Evolutionary conservation across 2,329 filamentous ascomycete species (phyloP).

Genomic region (Ascochyta koolunga): DNA sequence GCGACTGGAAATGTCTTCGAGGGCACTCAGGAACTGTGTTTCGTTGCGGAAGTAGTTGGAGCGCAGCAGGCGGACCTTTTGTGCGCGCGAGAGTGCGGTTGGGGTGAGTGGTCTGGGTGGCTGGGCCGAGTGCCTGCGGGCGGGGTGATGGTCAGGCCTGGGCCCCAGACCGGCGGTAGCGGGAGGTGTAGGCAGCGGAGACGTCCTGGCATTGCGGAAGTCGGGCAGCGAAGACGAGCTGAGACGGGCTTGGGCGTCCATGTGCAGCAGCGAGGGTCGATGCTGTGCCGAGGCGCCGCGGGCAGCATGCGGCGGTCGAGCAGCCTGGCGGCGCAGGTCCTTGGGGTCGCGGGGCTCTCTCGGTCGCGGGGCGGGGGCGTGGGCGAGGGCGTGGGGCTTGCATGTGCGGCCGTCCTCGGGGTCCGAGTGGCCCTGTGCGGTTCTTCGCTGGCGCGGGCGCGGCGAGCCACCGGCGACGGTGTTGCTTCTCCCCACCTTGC

Average conservation of each 20-base stretch:
- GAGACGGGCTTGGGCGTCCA: slow-evolving; percentile 65
- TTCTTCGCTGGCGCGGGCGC: slow-evolving; percentile 52
- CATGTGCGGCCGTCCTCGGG: slow-evolving; percentile 43
- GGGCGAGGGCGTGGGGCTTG: slow-evolving; percentile 34
- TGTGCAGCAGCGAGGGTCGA: slow-evolving; percentile 59
- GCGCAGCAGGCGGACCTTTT: slow-evolving; percentile 74
- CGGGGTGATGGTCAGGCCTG: slow-evolving; percentile 42
- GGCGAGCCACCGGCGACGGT: slow-evolving; percentile 63
- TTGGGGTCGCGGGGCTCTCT: slow-evolving; percentile 33
- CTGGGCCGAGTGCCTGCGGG: slow-evolving; percentile 62
- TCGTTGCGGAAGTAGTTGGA: slow-evolving; percentile 85
- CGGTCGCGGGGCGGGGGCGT: slow-evolving; percentile 37
- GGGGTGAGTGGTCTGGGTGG: slow-evolving; percentile 62
- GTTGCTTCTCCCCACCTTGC: slow-evolving; percentile 70
- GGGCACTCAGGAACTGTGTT: slow-evolving; percentile 78
- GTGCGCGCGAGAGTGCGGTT: slow-evolving; percentile 66
- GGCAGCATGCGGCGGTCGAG: slow-evolving; percentile 26
- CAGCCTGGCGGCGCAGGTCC: slow-evolving; percentile 38
- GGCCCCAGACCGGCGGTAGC: slow-evolving; percentile 50
- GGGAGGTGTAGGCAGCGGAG: slow-evolving; percentile 47
- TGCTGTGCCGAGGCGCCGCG: slow-evolving; percentile 41
- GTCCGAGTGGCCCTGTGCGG: slow-evolving; percentile 42
- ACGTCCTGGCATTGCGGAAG: slow-evolving; percentile 58
- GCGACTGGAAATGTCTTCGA: slow-evolving; percentile 86
- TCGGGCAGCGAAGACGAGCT: slow-evolving; percentile 74